These are phyloP conservation scores for Geotrichum ghanense DNA, from an alignment of 805 yeast genomes.

Conservation along the genomic window DNA sequence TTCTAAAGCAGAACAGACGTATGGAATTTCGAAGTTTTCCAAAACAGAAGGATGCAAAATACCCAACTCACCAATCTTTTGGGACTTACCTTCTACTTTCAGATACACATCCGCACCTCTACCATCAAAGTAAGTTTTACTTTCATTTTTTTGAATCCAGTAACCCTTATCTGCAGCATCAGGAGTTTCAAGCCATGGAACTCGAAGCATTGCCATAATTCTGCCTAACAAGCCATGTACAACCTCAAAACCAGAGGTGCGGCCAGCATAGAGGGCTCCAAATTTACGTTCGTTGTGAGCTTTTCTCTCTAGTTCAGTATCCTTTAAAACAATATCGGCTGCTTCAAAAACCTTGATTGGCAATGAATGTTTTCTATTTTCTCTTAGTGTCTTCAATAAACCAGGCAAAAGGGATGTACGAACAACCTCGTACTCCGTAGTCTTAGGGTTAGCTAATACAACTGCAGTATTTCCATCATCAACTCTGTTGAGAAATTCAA, in stretches of 20 bases:
- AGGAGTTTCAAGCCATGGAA: conserved; percentile 48
- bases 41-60: conserved; percentile 93
- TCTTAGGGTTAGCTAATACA: conserved; percentile 90
- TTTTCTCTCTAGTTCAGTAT: conserved; percentile 68
- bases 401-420: conserved; percentile 94
- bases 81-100: conserved; percentile 39
- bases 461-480: conserved; percentile 79
- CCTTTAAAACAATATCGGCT: conserved; percentile 88
- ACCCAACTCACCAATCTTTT: conserved; percentile 68
- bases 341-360: conserved; percentile 93
- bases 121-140: conserved; percentile 66
- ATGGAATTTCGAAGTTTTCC: conserved; percentile 77
- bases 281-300: conserved; percentile 90
- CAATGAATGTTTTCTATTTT: conserved; percentile 88
- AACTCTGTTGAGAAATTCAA: conserved; percentile 60
- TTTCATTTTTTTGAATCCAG: conserved; percentile 28
- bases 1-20: conserved; percentile 87
- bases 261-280: conserved; percentile 91
- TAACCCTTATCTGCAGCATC: conserved; percentile 44
- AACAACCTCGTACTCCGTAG: conserved; percentile 93
- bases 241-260: conserved; percentile 86
- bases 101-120: conserved; percentile 86
- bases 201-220: conserved; percentile 90
- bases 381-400: conserved; percentile 84
- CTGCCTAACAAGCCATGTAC: conserved; percentile 93